Conservation (phyloP, 176 grass and related monocot genomes). For the Sorghum bicolor region Sorghum_bicolor_NCBIv3 NC_012872.2:69001001-69001500, state of each 20-base stretch:
- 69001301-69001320: neutral
- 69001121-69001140: constrained; percentile 67
- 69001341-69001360: neutral
- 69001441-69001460: neutral
- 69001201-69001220: neutral
- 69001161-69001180: neutral
- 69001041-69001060: constrained; percentile 76
- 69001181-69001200: neutral
- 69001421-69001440: neutral
- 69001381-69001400: neutral
- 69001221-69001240: neutral
- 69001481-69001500: neutral
- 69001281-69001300: neutral
- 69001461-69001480: neutral
- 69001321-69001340: neutral
- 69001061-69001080: constrained; percentile 72
- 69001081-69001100: constrained; percentile 69
- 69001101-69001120: constrained; percentile 62
- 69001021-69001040: constrained; percentile 86
- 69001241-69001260: neutral
- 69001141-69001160: constrained; percentile 42
- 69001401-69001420: neutral
- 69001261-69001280: neutral
- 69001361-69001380: neutral
- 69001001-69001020: constrained; percentile 54